A percentile compares a stretch with the other conserved stretches of the same genome.
These are phyloP conservation scores for Schwanniomyces vanrijiae DNA, from an alignment of 805 yeast genomes.

Conservation along the genomic window DNA sequence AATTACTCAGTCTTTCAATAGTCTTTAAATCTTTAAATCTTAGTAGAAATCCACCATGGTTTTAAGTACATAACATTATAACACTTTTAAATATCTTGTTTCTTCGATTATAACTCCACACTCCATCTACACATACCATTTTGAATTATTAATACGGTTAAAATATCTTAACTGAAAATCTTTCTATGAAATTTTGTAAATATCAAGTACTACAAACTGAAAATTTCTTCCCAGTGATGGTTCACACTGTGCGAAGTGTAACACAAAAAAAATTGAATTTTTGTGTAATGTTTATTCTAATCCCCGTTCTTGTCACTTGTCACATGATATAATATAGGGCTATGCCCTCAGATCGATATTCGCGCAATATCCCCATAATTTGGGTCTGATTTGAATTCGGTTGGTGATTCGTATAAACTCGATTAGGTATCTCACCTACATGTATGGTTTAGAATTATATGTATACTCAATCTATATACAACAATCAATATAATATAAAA, in stretches of 20 bases:
- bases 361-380: too few relatives aligned
- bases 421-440: not conserved
- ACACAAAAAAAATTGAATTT: not conserved
- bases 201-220: not conserved
- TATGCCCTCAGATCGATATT: not conserved
- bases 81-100: not conserved
- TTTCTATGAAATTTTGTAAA: not conserved
- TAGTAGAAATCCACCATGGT: not conserved
- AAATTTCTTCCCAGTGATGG: constrained; percentile 2
- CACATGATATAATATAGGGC: not conserved
- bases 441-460: not conserved
- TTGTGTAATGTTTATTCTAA: not conserved
- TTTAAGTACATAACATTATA: not conserved
- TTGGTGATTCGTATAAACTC: not conserved
- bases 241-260: not conserved
- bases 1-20: constrained; percentile 2
- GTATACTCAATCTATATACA: constrained; percentile 1
- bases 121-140: constrained; percentile 6
- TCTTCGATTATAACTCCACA: not conserved
- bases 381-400: not conserved
- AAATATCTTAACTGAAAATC: constrained; percentile 2
- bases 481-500: constrained; percentile 1
- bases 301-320: not conserved
- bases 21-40: not conserved
- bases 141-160: constrained; percentile 7